Conservation (phyloP, 2,329 filamentous ascomycete species). For the Fusarium multiceps region DNA sequence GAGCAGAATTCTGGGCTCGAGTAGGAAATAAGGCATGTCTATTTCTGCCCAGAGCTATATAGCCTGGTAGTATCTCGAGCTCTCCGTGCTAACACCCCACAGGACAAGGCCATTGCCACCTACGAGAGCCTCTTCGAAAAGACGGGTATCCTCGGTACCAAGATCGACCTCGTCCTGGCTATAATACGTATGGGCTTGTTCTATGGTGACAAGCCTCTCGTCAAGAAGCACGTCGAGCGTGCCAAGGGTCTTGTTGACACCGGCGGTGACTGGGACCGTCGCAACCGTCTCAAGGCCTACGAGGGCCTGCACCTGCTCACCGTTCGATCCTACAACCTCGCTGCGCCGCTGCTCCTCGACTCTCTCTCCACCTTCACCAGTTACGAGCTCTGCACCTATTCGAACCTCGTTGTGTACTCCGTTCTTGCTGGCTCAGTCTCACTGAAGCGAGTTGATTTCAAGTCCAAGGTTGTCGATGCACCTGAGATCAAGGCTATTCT, state of each 20-base stretch:
- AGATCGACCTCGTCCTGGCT: slow-evolving; percentile 96
- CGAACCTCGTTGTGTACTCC: slow-evolving; percentile 91
- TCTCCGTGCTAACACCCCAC: slow-evolving; percentile 35
- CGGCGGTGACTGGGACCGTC: slow-evolving; percentile 97
- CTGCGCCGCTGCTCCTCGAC: slow-evolving; percentile 93
- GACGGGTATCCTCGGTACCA: slow-evolving; percentile 94
- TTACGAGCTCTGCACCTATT: slow-evolving; percentile 98
- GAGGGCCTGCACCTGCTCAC: slow-evolving; percentile 94
- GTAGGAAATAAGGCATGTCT: slow-evolving; percentile 89
- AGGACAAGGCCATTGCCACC: slow-evolving; percentile 94
- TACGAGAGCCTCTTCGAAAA: slow-evolving; percentile 97
- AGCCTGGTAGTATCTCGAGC: neutral
- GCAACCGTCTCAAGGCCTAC: slow-evolving; percentile 98
- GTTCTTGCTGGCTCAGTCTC: slow-evolving; percentile 94
- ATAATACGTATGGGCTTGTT: slow-evolving; percentile 97
- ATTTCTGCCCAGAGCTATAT: neutral
- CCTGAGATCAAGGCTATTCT: slow-evolving; percentile 98
- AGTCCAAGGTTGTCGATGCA: slow-evolving; percentile 97
- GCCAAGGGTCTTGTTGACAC: slow-evolving; percentile 91
- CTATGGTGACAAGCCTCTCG: slow-evolving; percentile 90
- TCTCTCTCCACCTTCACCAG: slow-evolving; percentile 98
- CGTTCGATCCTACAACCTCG: slow-evolving; percentile 87
- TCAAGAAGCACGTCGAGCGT: slow-evolving; percentile 93
- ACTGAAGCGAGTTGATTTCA: slow-evolving; percentile 97
- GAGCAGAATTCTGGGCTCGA: slow-evolving; percentile 94